Base-by-base conservation (phyloP, 1,139 yeast genomes). In the Suhomyces kunorum region DNA sequence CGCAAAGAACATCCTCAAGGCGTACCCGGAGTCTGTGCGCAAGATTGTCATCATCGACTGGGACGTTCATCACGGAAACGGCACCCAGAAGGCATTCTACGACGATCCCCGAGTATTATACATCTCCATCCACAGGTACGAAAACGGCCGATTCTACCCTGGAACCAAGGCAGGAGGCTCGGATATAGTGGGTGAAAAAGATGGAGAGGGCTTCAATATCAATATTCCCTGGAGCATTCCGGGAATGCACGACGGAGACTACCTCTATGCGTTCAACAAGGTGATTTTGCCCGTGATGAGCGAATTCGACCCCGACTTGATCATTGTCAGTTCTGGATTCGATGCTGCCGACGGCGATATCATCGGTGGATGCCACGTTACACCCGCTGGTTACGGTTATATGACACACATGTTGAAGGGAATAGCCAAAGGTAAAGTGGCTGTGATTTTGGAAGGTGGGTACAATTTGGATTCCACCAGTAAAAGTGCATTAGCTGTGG, bases 341-440 rank as follows among this genome's bases (percentile, higher is more conserved):
- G 99, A 92, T 66, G 98, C 98, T 17, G 99, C 99, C 0, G 96
- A 87, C 53, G 98, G 98, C 39, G 99, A 94, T 64, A 83, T 88
- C 42, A 87, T 94, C 50, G 99, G 98, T n/a, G 96, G 94, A 28
- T 92, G 97, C 61, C 95, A 87, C 60, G 95, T 94, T 4, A 78
- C 96, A 0, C 98, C 98, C 2, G 85, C 89, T 31, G 96, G 97
- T 13, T 94, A 92, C 59, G 97, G 96, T 6, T 90, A 88, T 49
- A 88, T 94, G 96, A 87, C 98, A 2, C 96, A 89, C 56, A 75
- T 83, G 83, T 71, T 94, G 50, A 90, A 89, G 63, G 81, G 87
- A 27, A 68, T 94, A 35, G 96, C 97, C 2, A 79, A 78, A 51
- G 98, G 98, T 2, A 87, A 87, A 52, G 56, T 92, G 36, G 88